These are phyloP conservation scores for Xylariaceae sp. DNA, from an alignment of 2,329 filamentous ascomycete species.

Conservation along the genomic window DNA sequence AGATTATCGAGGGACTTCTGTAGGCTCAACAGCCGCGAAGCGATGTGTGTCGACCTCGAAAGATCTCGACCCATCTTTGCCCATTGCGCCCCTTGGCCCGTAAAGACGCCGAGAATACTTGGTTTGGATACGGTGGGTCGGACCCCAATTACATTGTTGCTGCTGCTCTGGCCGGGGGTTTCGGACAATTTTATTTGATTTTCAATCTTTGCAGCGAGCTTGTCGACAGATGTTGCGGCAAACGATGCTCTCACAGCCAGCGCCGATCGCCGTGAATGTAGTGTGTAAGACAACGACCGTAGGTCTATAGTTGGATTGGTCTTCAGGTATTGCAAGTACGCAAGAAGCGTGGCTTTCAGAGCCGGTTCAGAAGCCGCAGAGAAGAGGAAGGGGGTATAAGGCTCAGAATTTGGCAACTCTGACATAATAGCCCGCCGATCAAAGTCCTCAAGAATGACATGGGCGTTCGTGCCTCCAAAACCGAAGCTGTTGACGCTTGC, in stretches of 20 bases:
- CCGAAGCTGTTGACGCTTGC: slow-evolving; percentile 36
- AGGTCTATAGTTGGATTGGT: too few relatives aligned
- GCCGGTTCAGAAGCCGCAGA: not conserved
- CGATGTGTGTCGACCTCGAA: slow-evolving; percentile 28
- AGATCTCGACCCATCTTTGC: slow-evolving; percentile 9
- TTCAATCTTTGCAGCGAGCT: too few relatives aligned
- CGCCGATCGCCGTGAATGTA: too few relatives aligned
- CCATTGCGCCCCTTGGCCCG: slow-evolving; percentile 3
- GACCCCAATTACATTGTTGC: not conserved
- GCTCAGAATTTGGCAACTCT: not conserved
- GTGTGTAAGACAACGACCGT: too few relatives aligned
- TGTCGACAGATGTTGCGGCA: too few relatives aligned
- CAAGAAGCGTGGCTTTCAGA: too few relatives aligned
- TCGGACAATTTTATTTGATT: too few relatives aligned
- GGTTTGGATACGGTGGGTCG: not conserved
- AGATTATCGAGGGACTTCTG: not conserved
- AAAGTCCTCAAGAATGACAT: slow-evolving; percentile 15
- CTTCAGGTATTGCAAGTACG: too few relatives aligned
- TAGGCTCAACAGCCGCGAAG: not conserved
- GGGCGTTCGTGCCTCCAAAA: slow-evolving; percentile 12
- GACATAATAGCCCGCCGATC: not conserved
- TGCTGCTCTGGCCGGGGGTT: not conserved
- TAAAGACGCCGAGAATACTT: not conserved
- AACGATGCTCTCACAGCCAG: too few relatives aligned
- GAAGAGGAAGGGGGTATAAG: too few relatives aligned